A percentile compares a stretch with the other conserved stretches of the same genome.
Evolutionary conservation across 2,329 filamentous ascomycete genomes (phyloP).

Genomic region (Arthrobotrys pseudoclavata): DNA sequence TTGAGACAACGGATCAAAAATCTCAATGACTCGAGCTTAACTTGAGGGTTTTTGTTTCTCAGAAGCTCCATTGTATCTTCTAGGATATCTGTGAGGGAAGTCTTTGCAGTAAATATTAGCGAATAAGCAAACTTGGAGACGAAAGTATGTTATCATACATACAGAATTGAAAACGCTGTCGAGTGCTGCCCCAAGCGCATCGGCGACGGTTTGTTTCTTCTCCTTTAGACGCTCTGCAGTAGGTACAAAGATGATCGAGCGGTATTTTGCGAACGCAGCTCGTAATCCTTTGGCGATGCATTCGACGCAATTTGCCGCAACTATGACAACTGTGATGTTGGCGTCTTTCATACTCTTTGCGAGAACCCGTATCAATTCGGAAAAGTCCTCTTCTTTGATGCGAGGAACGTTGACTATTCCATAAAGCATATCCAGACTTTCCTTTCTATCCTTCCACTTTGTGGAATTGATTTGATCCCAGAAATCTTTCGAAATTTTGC

Average conservation of each 20-base stretch:
- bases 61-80: conserved; percentile 89
- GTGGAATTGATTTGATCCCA: conserved; percentile 86
- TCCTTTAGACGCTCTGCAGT: conserved; percentile 98
- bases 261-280: conserved; percentile 82
- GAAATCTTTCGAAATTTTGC: conserved; percentile 85
- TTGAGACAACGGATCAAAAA: conserved; percentile 91
- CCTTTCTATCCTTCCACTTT: conserved; percentile 99
- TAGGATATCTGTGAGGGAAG: conserved; percentile 86
- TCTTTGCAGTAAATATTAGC: conserved; percentile 70
- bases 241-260: conserved; percentile 82
- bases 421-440: conserved; percentile 86
- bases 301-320: conserved; percentile 93
- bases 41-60: conserved; percentile 95
- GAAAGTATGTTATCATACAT: conserved; percentile 34
- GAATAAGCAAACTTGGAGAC: neutral
- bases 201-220: conserved; percentile 90
- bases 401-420: conserved; percentile 83
- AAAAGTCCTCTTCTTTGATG: conserved; percentile 91
- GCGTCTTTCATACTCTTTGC: conserved; percentile 99
- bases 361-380: conserved; percentile 83
- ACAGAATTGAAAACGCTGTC: conserved; percentile 76
- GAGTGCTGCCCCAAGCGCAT: conserved; percentile 86
- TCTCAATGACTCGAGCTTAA: conserved; percentile 94
- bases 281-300: conserved; percentile 87
- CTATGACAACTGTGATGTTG: conserved; percentile 92